These are phyloP conservation scores for Rosa lucieae DNA, from an alignment of 306 rosid species.

Conservation along the genomic window DNA sequence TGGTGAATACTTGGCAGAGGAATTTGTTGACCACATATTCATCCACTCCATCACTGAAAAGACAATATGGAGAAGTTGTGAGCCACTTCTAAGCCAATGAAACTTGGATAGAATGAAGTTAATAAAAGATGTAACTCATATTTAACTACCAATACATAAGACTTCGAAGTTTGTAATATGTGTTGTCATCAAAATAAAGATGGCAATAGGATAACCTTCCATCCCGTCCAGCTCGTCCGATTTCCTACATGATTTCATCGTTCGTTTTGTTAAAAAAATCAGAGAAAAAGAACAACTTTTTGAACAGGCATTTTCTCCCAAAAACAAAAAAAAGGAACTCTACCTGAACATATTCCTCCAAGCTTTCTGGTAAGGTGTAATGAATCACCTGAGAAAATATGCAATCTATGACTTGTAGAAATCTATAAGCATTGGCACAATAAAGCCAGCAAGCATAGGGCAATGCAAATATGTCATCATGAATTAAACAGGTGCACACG, in stretches of 20 bases:
- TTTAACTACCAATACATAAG: slow-evolving; percentile 68
- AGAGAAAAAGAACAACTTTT: slow-evolving; percentile 20
- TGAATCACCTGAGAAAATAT: slow-evolving; percentile 76
- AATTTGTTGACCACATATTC: slow-evolving; percentile 79
- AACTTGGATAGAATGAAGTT: slow-evolving; percentile 2
- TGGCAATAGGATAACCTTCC: slow-evolving; percentile 86
- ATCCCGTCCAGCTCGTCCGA: slow-evolving; percentile 94
- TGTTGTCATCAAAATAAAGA: slow-evolving; percentile 72
- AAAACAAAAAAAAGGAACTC: slow-evolving; percentile 13
- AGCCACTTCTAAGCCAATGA: slow-evolving; percentile 7
- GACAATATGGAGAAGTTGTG: slow-evolving; percentile 18
- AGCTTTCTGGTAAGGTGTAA: slow-evolving; percentile 92
- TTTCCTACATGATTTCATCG: slow-evolving; percentile 54
- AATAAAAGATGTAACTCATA: slow-evolving; percentile 11
- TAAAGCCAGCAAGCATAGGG: slow-evolving; percentile 12
- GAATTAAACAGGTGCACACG: neutral
- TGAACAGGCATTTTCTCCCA: slow-evolving; percentile 17
- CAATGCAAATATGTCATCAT: neutral
- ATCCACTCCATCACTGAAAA: slow-evolving; percentile 89
- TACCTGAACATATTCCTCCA: slow-evolving; percentile 96
- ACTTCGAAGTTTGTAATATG: slow-evolving; percentile 84
- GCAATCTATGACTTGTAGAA: slow-evolving; percentile 4
- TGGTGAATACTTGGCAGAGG: slow-evolving; percentile 63
- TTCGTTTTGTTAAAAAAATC: slow-evolving; percentile 23
- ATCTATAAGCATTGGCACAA: slow-evolving; percentile 9